Evolutionary conservation across 164 flowering plant species (phyloP).

Genomic region (Stephania cephalantha): DNA sequence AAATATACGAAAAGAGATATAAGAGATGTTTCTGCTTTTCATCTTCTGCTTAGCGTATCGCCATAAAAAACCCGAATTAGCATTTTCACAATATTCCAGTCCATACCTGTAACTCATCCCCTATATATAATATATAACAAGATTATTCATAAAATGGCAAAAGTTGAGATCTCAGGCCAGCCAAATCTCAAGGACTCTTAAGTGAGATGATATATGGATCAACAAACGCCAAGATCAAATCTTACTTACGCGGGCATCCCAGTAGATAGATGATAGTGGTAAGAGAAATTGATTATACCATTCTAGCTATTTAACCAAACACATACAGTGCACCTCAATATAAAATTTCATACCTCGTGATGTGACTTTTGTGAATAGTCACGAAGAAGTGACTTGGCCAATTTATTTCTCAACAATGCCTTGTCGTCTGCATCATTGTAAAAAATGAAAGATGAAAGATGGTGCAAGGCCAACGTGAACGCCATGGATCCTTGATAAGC

Average conservation of each 20-base stretch:
- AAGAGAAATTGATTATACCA: background rate
- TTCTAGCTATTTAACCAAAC: background rate
- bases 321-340: background rate
- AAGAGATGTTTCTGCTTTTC: background rate
- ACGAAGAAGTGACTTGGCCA: conserved; percentile 63
- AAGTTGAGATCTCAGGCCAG: background rate
- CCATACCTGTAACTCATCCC: background rate
- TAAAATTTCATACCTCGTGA: conserved; percentile 58
- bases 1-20: background rate
- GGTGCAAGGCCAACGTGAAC: conserved; percentile 65
- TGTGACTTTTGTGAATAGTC: conserved; percentile 55
- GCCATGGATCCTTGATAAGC: conserved; percentile 49
- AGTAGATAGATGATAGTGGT: background rate
- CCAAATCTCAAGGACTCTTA: background rate
- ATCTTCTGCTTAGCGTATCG: background rate
- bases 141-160: background rate
- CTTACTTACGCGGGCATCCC: too few species aligned
- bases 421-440: conserved; percentile 22
- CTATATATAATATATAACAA: background rate
- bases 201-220: background rate
- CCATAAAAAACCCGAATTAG: too few species aligned
- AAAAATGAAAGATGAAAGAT: conserved; percentile 68
- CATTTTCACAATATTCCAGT: background rate
- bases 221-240: background rate
- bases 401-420: conserved; percentile 39